Percentiles rank a stretch among this genome's conserved stretches.
phyloP scores from a whole-genome alignment of 2,329 filamentous ascomycete genomes.

The Boeremia exigua region DNA sequence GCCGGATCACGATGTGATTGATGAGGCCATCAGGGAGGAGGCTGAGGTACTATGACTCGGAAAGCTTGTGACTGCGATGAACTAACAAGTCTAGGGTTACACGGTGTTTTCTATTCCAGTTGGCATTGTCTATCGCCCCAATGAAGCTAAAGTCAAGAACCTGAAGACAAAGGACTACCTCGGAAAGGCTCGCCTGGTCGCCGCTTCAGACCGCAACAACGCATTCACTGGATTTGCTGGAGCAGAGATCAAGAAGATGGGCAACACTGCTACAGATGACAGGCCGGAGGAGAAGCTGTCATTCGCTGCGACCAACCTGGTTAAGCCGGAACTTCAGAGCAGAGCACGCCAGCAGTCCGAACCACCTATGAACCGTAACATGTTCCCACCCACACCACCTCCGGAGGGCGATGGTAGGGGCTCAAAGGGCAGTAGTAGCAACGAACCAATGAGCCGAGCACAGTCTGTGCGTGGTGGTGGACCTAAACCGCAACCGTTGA shows the following conservation, averaged over 20 bases:
- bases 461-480: conserved; percentile 57
- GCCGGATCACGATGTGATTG: conserved; percentile 95
- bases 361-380: conserved; percentile 76
- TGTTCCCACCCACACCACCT: conserved; percentile 98
- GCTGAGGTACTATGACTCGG: conserved; percentile 71
- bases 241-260: conserved; percentile 76
- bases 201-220: conserved; percentile 80
- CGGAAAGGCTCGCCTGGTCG: conserved; percentile 91
- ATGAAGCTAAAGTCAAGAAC: conserved; percentile 97
- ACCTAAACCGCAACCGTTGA: conserved; percentile 56
- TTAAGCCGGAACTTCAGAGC: conserved; percentile 82
- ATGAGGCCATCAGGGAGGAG: conserved; percentile 91
- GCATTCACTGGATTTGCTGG: conserved; percentile 83
- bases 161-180: conserved; percentile 97
- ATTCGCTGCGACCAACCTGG: conserved; percentile 89
- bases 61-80: not conserved
- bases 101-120: conserved; percentile 98
- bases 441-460: conserved; percentile 53
- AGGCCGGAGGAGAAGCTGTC: conserved; percentile 84
- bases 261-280: conserved; percentile 70
- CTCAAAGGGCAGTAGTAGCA: conserved; percentile 32
- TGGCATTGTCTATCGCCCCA: conserved; percentile 91
- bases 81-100: conserved; percentile 72
- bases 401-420: conserved; percentile 77
- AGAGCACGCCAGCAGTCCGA: conserved; percentile 82